Base-by-base conservation (phyloP, 139 green algal species). In the Auxenochlorella protothecoides region DNA sequence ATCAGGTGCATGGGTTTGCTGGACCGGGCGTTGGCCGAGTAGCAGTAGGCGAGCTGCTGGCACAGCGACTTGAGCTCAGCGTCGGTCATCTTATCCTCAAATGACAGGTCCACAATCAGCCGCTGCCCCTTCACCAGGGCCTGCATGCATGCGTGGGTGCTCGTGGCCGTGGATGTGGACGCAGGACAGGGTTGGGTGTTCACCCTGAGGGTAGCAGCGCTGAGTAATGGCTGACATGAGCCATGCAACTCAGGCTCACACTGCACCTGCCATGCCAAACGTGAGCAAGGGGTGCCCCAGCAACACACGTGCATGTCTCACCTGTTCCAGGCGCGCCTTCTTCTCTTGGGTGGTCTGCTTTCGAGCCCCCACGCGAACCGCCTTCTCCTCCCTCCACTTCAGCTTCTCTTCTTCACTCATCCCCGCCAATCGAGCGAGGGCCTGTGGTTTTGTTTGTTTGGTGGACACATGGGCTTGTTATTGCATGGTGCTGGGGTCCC, bases 91-190 rank as follows among this genome's bases (percentile, higher is more conserved):
- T 81, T 61, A 6, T 81, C 63, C 14, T 77, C 76, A 74, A 91
- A 95, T 61, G 87, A 87, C 10, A 93, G 72, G 69, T 95, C 89
- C 8, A 95, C 80, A 6, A 90, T 72, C 3, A 94, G 66, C 59
- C 77, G 70, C 69, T 75, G 51, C 53, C 51, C 59, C 54, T 51
- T 16, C 55, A 65, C 16, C 56, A 75, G 59, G 15, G 57, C 70
- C 66, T 76, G 65, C 53, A 66, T 44, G 27, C 27, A 44, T 44
- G 27, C 27, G 27, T 44, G 27, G 27, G 27, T 44, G 27, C 27
- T 44, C 27, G 27, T 2, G 27, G 27, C 27, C 27, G 27, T 44
- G 27, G 27, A 44, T 44, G 56, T 27, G 61, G 3, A 4, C 44
- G 6, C 5, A 72, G 54, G 9, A 10, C 65, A 68, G 10, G 5